Evolutionary conservation across 208 protist genomes (phyloP).

Genomic region (Wallacemonas sp.): DNA sequence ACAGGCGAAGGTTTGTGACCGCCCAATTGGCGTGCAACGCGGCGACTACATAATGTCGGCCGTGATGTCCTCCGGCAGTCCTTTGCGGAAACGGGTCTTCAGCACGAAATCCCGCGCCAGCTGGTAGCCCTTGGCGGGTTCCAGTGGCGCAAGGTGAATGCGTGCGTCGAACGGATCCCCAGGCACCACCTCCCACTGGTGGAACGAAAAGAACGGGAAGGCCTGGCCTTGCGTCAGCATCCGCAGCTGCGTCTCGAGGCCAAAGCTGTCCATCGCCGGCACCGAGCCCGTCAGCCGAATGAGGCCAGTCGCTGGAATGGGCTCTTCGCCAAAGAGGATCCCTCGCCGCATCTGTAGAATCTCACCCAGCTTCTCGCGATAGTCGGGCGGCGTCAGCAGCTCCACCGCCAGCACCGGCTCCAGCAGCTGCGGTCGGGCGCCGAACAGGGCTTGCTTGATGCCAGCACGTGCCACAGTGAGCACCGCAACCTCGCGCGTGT

Average conservation of each 20-base stretch:
- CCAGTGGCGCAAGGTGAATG: slow-evolving; percentile 95
- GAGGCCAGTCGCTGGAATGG: slow-evolving; percentile 97
- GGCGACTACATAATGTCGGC: slow-evolving; percentile 27
- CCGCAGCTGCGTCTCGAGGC: slow-evolving; percentile 99
- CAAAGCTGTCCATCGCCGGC: slow-evolving; percentile 99
- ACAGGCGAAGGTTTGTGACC: too few species aligned
- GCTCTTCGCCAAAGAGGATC: slow-evolving; percentile 84
- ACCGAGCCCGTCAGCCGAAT: slow-evolving; percentile 93
- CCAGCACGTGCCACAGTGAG: slow-evolving; percentile 90
- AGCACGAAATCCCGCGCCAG: slow-evolving; percentile 99
- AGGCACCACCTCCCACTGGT: slow-evolving; percentile 97
- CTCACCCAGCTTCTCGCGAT: slow-evolving; percentile 76
- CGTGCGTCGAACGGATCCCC: slow-evolving; percentile 98
- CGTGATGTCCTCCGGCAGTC: slow-evolving; percentile 72
- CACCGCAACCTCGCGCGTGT: slow-evolving; percentile 42
- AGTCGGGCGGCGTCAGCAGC: slow-evolving; percentile 90
- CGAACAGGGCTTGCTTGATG: slow-evolving; percentile 95
- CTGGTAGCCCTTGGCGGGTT: slow-evolving; percentile 90
- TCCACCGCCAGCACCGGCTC: slow-evolving; percentile 97
- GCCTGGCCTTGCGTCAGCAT: slow-evolving; percentile 95
- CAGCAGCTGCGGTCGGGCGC: slow-evolving; percentile 96
- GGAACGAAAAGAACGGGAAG: slow-evolving; percentile 94
- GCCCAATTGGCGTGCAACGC: too few species aligned
- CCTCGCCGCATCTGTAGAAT: slow-evolving; percentile 92
- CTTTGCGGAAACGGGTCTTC: slow-evolving; percentile 98